Evolutionary conservation across 495 filamentous ascomycete genomes (phyloP).

Genomic region (Bathelium albidoporum): DNA sequence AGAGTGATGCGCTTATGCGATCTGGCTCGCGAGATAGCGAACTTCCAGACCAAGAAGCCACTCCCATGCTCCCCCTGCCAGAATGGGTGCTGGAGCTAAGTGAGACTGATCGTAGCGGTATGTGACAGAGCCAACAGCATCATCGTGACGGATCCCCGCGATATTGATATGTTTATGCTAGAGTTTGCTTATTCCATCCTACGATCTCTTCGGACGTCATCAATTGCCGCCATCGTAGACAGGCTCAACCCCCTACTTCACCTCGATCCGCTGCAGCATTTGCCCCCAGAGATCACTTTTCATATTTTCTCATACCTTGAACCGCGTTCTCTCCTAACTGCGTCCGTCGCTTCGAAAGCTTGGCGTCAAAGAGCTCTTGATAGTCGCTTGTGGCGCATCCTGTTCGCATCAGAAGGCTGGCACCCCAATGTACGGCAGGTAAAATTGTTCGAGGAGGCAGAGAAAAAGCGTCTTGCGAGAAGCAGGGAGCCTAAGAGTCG

Average conservation of each 20-base stretch:
- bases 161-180: conserved; percentile 7
- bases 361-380: conserved; percentile 81
- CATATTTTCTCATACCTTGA: conserved; percentile 81
- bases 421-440: conserved; percentile 58
- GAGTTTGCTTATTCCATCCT: conserved; percentile 57
- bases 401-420: conserved; percentile 82
- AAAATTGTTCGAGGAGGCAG: conserved; percentile 52
- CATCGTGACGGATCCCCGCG: background rate
- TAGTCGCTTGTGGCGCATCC: conserved; percentile 69
- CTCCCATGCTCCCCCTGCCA: conserved; percentile 29
- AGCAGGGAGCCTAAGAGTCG: conserved; percentile 33
- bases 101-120: conserved; percentile 47
- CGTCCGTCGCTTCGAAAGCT: conserved; percentile 63
- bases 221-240: conserved; percentile 67
- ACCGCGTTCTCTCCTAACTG: conserved; percentile 61
- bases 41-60: conserved; percentile 16
- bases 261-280: conserved; percentile 76
- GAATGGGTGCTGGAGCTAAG: conserved; percentile 43
- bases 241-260: conserved; percentile 69
- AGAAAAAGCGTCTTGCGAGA: conserved; percentile 34
- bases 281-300: conserved; percentile 81
- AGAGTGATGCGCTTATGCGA: conserved; percentile 33
- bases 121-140: background rate
- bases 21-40: conserved; percentile 31
- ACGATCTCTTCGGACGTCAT: conserved; percentile 61